phyloP scores from a whole-genome alignment of 1,139 yeast species.

The Lodderomyces pseudojiufengensis region DNA sequence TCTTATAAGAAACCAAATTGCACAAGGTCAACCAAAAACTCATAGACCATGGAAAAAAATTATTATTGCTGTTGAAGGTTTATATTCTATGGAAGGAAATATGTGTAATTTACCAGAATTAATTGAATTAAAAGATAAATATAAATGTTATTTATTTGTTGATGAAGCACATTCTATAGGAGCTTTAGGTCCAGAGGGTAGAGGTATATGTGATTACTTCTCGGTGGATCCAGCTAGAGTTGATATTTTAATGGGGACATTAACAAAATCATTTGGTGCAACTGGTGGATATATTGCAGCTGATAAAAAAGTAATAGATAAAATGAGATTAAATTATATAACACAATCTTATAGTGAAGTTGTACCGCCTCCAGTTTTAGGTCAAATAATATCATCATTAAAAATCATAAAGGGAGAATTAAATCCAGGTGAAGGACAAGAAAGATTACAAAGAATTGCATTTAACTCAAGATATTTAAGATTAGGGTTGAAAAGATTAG shows the following conservation, averaged over 20 bases:
- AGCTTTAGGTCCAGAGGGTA: slow-evolving; percentile 90
- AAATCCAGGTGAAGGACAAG: slow-evolving; percentile 90
- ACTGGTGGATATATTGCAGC: slow-evolving; percentile 97
- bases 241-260: slow-evolving; percentile 94
- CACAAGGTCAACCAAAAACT: slow-evolving; percentile 94
- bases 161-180: slow-evolving; percentile 99
- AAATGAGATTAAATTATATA: slow-evolving; percentile 68
- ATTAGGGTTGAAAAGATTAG: slow-evolving; percentile 84
- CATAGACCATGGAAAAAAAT: slow-evolving; percentile 98
- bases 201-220: slow-evolving; percentile 94
- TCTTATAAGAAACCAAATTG: slow-evolving; percentile 78
- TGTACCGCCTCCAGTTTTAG: slow-evolving; percentile 84
- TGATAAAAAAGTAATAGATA: slow-evolving; percentile 61
- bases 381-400: slow-evolving; percentile 81
- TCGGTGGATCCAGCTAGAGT: slow-evolving; percentile 70
- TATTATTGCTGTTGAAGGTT: slow-evolving; percentile 89
- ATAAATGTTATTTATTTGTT: slow-evolving; percentile 84
- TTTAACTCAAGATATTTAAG: slow-evolving; percentile 92
- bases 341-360: slow-evolving; percentile 80
- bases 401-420: slow-evolving; percentile 75
- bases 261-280: slow-evolving; percentile 97
- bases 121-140: slow-evolving; percentile 72
- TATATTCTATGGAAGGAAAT: slow-evolving; percentile 98
- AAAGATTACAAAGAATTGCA: slow-evolving; percentile 88
- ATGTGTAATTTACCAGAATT: slow-evolving; percentile 80